Evolutionary conservation across 2,329 filamentous ascomycete species (phyloP).

Genomic region (Lecanicillium sp.): DNA sequence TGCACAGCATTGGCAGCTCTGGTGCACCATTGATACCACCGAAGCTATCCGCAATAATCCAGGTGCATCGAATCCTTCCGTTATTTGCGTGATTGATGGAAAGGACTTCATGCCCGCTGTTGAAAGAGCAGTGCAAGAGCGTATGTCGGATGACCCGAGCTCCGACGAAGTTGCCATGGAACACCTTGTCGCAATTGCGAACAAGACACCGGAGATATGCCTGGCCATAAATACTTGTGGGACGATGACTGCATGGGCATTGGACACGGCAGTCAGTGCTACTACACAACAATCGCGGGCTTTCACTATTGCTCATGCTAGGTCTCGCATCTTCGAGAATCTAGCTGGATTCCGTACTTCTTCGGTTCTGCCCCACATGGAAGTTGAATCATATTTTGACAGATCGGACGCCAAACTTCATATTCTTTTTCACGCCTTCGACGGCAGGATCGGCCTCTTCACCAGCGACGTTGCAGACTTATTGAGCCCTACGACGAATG

Average conservation of each 20-base stretch:
- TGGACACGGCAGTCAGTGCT: slow-evolving; percentile 77
- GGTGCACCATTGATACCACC: slow-evolving; percentile 71
- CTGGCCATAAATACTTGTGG: slow-evolving; percentile 78
- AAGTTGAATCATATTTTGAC: slow-evolving; percentile 67
- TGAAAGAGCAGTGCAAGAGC: slow-evolving; percentile 61
- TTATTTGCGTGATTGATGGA: slow-evolving; percentile 74
- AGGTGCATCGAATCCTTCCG: slow-evolving; percentile 15
- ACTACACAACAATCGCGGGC: slow-evolving; percentile 57
- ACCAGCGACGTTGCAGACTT: slow-evolving; percentile 70
- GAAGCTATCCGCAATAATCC: slow-evolving; percentile 53
- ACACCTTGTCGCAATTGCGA: slow-evolving; percentile 79
- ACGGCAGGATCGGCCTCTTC: slow-evolving; percentile 77
- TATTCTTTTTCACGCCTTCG: slow-evolving; percentile 75
- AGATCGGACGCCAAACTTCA: slow-evolving; percentile 56
- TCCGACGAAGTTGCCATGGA: slow-evolving; percentile 67
- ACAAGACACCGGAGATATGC: slow-evolving; percentile 79
- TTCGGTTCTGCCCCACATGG: slow-evolving; percentile 41
- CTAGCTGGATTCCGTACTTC: slow-evolving; percentile 24
- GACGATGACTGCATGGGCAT: slow-evolving; percentile 83
- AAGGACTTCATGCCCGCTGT: slow-evolving; percentile 71
- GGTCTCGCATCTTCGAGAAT: slow-evolving; percentile 45
- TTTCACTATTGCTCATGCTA: slow-evolving; percentile 81
- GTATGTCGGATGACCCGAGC: slow-evolving; percentile 45
- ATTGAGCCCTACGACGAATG: slow-evolving; percentile 62
- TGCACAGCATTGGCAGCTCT: slow-evolving; percentile 66